These are phyloP conservation scores for Cephalotrichum gorgonifer DNA, from an alignment of 2,329 filamentous ascomycete species.

Conservation along the genomic window DNA sequence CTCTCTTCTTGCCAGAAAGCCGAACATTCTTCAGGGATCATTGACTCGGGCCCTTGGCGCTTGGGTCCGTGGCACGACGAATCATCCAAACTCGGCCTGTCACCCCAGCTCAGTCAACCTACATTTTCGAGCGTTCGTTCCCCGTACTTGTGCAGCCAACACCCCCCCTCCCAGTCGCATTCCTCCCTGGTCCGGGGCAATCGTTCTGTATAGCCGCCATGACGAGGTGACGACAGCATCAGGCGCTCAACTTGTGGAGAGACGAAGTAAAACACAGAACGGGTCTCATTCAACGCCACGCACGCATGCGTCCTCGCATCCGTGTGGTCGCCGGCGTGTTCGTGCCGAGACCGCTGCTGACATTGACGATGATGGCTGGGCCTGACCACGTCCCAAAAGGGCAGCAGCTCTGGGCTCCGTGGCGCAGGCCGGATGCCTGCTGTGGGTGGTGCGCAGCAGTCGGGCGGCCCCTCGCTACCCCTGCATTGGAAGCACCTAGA, in stretches of 20 bases:
- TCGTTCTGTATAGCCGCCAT: too few species aligned
- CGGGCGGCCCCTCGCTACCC: too few species aligned
- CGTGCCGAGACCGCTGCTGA: not conserved
- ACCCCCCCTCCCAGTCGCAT: too few species aligned
- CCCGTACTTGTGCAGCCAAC: too few species aligned
- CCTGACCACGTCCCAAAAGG: slow-evolving; percentile 1
- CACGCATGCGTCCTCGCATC: not conserved
- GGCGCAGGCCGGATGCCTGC: not conserved
- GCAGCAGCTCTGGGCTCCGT: not conserved
- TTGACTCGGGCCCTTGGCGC: too few species aligned
- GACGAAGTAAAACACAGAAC: not conserved
- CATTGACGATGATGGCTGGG: too few species aligned
- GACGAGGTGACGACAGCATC: not conserved
- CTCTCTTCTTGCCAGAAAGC: too few species aligned
- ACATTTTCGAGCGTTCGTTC: not conserved
- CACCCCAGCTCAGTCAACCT: not conserved
- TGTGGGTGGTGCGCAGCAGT: too few species aligned
- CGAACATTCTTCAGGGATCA: too few species aligned
- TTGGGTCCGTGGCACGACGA: not conserved
- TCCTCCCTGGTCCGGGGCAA: too few species aligned
- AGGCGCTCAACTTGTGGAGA: not conserved
- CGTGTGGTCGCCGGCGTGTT: not conserved
- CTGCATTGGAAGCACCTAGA: too few species aligned
- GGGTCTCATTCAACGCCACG: not conserved
- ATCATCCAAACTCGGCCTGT: not conserved